Conservation (phyloP, 148 eudicot species). For the Fallopia convolvulus region DNA sequence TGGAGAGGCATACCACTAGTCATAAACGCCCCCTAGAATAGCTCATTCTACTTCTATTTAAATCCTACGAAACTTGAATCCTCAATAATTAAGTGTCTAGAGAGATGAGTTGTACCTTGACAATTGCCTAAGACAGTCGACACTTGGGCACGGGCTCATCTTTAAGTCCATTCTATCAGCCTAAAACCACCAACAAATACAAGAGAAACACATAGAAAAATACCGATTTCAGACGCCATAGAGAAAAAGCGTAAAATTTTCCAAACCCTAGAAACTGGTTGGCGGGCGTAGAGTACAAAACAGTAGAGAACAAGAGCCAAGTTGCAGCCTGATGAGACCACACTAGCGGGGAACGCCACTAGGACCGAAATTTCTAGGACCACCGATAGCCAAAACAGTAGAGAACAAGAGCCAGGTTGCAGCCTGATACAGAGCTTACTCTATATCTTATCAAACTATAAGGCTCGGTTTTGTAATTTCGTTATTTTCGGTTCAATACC, state of each 20-base stretch:
- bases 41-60: neutral
- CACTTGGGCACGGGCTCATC: conserved; percentile 76
- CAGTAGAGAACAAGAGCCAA: too few relatives aligned
- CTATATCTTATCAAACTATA: too few relatives aligned
- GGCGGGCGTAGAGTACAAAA: too few relatives aligned
- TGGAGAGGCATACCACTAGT: neutral
- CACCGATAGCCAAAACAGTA: conserved; percentile 16
- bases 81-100: too few relatives aligned
- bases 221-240: neutral
- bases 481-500: too few relatives aligned
- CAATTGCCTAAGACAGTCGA: conserved; percentile 74
- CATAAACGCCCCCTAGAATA: neutral
- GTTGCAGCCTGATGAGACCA: too few relatives aligned
- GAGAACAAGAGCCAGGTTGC: too few relatives aligned
- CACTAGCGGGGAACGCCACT: conserved; percentile 45
- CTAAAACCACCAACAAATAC: conserved; percentile 20
- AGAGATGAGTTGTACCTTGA: conserved; percentile 39
- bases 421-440: too few relatives aligned
- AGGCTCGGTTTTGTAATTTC: too few relatives aligned
- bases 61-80: conserved; percentile 5
- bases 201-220: conserved; percentile 5
- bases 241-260: neutral
- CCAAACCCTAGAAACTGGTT: neutral
- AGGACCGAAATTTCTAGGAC: conserved; percentile 48
- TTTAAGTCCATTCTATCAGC: conserved; percentile 55